A percentile compares a stretch with the other conserved stretches of the same genome.
phyloP scores from a whole-genome alignment of 148 eudicot genomes.

The Spergularia marina region DNA sequence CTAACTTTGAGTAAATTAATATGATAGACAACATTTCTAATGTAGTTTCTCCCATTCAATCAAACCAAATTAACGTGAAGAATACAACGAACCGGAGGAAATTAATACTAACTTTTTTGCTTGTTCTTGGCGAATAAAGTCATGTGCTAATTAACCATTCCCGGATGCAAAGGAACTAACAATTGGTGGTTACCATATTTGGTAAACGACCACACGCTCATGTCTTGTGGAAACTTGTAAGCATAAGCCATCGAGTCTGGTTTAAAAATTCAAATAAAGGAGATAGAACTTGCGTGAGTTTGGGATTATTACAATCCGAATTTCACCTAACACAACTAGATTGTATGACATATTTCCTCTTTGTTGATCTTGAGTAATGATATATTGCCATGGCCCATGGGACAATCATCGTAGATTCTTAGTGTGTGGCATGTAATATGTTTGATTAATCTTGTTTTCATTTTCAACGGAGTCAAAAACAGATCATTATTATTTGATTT shows the following conservation, averaged over 20 bases:
- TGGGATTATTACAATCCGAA: background rate
- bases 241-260: background rate
- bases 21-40: too few species aligned
- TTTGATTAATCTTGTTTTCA: background rate
- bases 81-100: too few species aligned
- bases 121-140: background rate
- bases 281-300: conserved; percentile 8
- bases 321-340: conserved; percentile 15
- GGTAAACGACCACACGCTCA: conserved; percentile 26
- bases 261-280: too few species aligned
- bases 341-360: conserved; percentile 4
- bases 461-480: too few species aligned
- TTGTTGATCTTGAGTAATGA: background rate
- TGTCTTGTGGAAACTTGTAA: conserved; percentile 9
- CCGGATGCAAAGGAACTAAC: conserved; percentile 11
- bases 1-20: too few species aligned
- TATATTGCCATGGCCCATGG: background rate
- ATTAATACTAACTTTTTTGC: too few species aligned
- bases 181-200: conserved; percentile 8
- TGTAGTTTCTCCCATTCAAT: background rate
- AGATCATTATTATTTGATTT: too few species aligned
- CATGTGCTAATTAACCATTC: conserved; percentile 4
- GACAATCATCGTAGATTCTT: background rate
- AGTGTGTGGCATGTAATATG: too few species aligned
- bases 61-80: background rate